Evolutionary conservation across 1,284 basidiomycete genomes (phyloP).

Genomic region (Apiotrichum gracile): DNA sequence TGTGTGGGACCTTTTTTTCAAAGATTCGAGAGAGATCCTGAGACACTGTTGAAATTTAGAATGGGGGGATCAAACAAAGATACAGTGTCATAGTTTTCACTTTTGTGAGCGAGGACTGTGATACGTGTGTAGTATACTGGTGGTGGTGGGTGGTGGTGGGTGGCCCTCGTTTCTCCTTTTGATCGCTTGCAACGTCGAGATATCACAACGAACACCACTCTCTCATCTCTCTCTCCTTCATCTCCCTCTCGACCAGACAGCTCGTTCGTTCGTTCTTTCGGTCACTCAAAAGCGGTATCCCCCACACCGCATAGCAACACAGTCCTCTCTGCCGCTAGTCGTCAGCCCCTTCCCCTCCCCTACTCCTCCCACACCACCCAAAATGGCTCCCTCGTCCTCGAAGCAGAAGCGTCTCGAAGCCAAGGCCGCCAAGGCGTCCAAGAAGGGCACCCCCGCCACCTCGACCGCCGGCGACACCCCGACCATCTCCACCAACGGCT

Average conservation of each 20-base stretch:
- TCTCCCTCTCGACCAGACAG: not conserved
- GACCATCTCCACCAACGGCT: constrained; percentile 63
- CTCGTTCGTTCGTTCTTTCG: too few relatives aligned
- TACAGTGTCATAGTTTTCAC: too few relatives aligned
- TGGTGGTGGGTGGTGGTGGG: too few relatives aligned
- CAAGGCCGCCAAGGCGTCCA: constrained; percentile 69
- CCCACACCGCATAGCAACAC: not conserved
- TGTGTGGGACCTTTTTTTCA: too few relatives aligned
- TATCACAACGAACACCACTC: not conserved
- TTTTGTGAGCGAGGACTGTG: too few relatives aligned
- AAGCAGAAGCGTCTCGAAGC: constrained; percentile 72
- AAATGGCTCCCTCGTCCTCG: constrained; percentile 48
- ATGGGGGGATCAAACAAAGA: too few relatives aligned
- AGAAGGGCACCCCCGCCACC: constrained; percentile 54
- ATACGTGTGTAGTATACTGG: too few relatives aligned
- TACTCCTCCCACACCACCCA: constrained; percentile 14
- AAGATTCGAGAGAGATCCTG: too few relatives aligned
- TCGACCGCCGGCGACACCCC: constrained; percentile 64
- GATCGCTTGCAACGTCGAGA: not conserved
- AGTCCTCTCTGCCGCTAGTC: not conserved
- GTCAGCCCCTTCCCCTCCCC: not conserved
- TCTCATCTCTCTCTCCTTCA: not conserved
- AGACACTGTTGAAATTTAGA: too few relatives aligned
- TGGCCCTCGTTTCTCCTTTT: too few relatives aligned
- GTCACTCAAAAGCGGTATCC: not conserved